Evolutionary conservation across 2,329 filamentous ascomycete species (phyloP).

Genomic region (Fusarium graminum): DNA sequence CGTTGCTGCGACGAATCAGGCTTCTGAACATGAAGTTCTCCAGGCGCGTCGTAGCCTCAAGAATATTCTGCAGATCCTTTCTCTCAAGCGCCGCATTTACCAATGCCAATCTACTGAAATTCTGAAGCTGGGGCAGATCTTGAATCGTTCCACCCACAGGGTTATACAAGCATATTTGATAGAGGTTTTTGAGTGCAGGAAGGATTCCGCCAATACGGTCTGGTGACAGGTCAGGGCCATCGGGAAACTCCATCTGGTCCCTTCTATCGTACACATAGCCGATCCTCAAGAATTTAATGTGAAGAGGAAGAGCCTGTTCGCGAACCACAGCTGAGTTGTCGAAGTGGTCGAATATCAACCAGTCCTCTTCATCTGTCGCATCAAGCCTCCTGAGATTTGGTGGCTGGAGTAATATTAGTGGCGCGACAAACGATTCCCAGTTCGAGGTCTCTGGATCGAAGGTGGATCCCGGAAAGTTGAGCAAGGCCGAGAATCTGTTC

Average conservation of each 20-base stretch:
- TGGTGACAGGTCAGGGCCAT: not conserved
- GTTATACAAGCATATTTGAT: accelerated
- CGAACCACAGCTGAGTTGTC: not conserved
- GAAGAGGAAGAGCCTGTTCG: not conserved
- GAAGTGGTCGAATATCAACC: not conserved
- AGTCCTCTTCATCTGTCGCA: not conserved
- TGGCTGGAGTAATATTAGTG: not conserved
- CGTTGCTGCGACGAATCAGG: no score
- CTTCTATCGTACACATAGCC: no score
- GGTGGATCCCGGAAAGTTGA: not conserved
- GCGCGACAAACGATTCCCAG: not conserved
- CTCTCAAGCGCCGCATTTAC: not conserved
- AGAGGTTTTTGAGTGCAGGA: not conserved
- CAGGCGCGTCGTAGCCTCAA: not conserved
- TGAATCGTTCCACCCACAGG: not conserved
- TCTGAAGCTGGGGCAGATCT: not conserved
- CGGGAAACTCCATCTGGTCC: no score
- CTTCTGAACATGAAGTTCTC: not conserved
- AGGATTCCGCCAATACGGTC: not conserved
- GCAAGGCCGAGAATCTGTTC: not conserved
- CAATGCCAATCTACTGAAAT: not conserved
- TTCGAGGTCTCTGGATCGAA: not conserved
- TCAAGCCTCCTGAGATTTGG: not conserved
- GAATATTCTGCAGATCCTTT: not conserved
- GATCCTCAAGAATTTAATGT: not conserved